These are phyloP conservation scores for Pulveroboletus frians DNA, from an alignment of 768 basidiomycete genomes.

Conservation along the genomic window DNA sequence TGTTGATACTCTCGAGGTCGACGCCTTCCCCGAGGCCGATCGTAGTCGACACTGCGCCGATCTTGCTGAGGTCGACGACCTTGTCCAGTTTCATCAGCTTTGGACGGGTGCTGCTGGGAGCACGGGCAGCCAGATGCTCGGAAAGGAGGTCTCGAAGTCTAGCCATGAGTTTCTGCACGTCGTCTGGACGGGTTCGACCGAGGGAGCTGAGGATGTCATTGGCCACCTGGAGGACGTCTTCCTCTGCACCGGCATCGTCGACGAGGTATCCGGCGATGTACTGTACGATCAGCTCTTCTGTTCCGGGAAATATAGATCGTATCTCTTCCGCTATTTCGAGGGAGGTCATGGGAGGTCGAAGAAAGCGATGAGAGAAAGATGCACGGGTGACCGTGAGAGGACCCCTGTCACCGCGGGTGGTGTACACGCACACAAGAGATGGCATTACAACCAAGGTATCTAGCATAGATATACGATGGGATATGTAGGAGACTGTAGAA, in stretches of 20 bases:
- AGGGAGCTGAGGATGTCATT: slow-evolving; percentile 74
- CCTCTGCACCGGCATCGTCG: slow-evolving; percentile 85
- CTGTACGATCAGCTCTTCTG: slow-evolving; percentile 81
- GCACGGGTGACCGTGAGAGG: background rate
- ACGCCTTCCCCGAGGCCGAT: slow-evolving; percentile 79
- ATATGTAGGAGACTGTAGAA: slow-evolving; percentile 15
- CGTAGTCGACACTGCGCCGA: slow-evolving; percentile 68
- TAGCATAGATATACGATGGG: slow-evolving; percentile 18
- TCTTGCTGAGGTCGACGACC: slow-evolving; percentile 84
- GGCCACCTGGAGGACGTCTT: slow-evolving; percentile 76
- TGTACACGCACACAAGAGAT: background rate
- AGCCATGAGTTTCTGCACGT: slow-evolving; percentile 62
- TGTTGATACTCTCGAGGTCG: slow-evolving; percentile 87
- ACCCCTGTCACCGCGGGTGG: background rate
- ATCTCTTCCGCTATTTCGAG: slow-evolving; percentile 80
- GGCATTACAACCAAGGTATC: slow-evolving; percentile 13
- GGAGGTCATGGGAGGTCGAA: slow-evolving; percentile 48
- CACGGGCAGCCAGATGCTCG: slow-evolving; percentile 55
- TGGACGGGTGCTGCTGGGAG: slow-evolving; percentile 55
- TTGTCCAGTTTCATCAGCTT: slow-evolving; percentile 75
- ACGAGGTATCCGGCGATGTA: slow-evolving; percentile 86
- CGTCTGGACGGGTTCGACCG: slow-evolving; percentile 52
- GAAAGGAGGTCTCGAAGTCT: slow-evolving; percentile 59
- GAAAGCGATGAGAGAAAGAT: background rate
- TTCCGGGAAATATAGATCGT: slow-evolving; percentile 60